Base-by-base conservation (phyloP, 208 protist species). In the Vickermania ingenoplastis region DNA sequence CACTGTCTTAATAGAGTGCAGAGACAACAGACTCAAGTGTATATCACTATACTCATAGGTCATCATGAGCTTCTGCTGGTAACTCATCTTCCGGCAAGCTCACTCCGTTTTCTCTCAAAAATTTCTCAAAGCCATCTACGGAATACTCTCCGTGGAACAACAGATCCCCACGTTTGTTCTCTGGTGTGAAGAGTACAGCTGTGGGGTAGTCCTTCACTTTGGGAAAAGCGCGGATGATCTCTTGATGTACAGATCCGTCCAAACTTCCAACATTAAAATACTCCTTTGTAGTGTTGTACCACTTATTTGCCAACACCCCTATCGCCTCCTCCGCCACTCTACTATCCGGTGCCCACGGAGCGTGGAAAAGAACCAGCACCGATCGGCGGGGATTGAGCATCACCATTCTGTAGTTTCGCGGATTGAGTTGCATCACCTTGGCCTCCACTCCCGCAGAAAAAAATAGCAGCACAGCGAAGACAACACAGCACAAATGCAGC, bases 221-320 rank as follows among this genome's bases (percentile, higher is more conserved):
- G n/a, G n/a, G n/a, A 45, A 45, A 45, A 17, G 7, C 7, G 7
- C 36, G 36, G 17, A 17, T 17, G 11, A 45, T 17, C 17, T 45
- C 36, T 17, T 45, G 36, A 45, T 45, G 17, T 17, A n/a, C 17
- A 7, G 36, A 45, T n/a, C 36, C 7, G 17, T 45, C 36, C 36
- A 45, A n/a, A n/a, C 11, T 17, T 7, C 11, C 36, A 7, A 45
- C 36, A 7, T 45, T 45, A 17, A 45, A 45, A 45, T 45, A 7
- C 36, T 45, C 36, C 36, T 45, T 45, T 7, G 36, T 45, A n/a
- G 36, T 45, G 36, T 45, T 45, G 36, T 45, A 45, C 36, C 36
- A 45, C 17, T 45, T 45, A 7, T n/a, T 17, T 45, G 36, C 36
- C 7, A 45, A 17, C 7, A 17, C 17, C 7, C 17, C 36, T n/a